A percentile compares a stretch with the other conserved stretches of the same genome.
Conservation (phyloP, 192 early-diverging fungal species). For the Rhizophagus prolifer region DNA sequence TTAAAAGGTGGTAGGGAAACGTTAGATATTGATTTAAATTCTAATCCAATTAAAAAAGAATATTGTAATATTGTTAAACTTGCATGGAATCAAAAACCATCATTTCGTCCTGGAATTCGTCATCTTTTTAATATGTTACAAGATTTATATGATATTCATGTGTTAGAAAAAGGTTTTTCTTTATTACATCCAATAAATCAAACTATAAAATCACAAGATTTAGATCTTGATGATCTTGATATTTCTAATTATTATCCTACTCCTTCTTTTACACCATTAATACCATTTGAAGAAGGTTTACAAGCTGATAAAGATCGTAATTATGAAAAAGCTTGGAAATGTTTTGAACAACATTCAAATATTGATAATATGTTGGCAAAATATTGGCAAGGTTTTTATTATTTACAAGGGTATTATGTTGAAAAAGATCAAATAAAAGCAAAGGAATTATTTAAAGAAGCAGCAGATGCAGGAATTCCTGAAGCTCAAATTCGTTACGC, state of each 20-base stretch:
- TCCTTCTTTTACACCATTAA: no score
- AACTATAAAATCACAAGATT: no score
- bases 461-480: slow-evolving; percentile 2
- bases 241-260: no score
- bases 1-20: background rate
- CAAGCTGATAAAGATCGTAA: background rate
- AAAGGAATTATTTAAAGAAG: slow-evolving; percentile 1
- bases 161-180: no score
- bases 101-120: no score
- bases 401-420: slow-evolving; percentile 2
- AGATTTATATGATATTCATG: no score
- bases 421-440: background rate
- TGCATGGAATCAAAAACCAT: background rate
- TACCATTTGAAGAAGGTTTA: no score
- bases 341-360: slow-evolving; percentile 9
- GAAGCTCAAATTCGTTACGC: slow-evolving; percentile 21
- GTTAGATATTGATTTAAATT: background rate
- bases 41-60: background rate
- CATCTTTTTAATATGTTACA: no score
- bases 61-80: background rate
- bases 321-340: slow-evolving; percentile 13
- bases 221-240: no score
- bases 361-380: background rate
- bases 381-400: slow-evolving; percentile 19
- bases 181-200: no score